Base-by-base conservation (phyloP, 345 rosid genomes). In the Viola odorata region DNA sequence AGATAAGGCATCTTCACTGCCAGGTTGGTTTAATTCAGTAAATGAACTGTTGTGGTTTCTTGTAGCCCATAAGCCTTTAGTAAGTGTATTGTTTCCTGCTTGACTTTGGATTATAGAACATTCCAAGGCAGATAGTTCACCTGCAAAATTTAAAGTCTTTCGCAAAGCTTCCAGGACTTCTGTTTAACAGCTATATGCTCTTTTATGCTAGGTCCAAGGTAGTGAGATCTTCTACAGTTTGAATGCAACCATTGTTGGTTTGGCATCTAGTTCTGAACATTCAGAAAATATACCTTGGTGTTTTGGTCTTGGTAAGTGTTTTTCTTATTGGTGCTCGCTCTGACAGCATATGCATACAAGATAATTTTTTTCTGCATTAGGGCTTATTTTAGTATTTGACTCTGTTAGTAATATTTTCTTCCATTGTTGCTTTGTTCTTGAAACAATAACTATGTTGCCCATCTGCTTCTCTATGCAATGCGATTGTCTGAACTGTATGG, bases 221-320 rank as follows among this genome's bases (percentile, higher is more conserved):
- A 53, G 79, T 45, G 97, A 94, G 69, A 66, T 79, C 37, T 88
- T 76, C 73, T 86, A 86, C 75, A 81, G 97, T 75, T 80, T 90
- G 82, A 90, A 94, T 51, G 90, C 85, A 37, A 75, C 89, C 62
- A 79, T 90, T 73, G 96, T 94, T 62, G 99, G 99, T 63, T 84
- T 94, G 83, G 97, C 86, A 53, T 60, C 81, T 62, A 83, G 86
- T 76, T 73, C 83, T 23, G 82, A 86, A 3, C 79, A 69, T 65
- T 75, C 78, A 36, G 87, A 78, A 58, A 73, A 82, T 76, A 64
- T 88, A 50, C 91, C 95, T 56, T 68, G 69, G 69, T 90, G 86
- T 70, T 81, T 86, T 62, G 99, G 99, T 53, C 91, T 94, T 64
- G 99, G 99, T 94, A 78, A 41, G 91, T 72, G 58, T 6, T 37